Conservation (phyloP, 129 eudicot species). For the Chrysanthemum seticuspe region DNA sequence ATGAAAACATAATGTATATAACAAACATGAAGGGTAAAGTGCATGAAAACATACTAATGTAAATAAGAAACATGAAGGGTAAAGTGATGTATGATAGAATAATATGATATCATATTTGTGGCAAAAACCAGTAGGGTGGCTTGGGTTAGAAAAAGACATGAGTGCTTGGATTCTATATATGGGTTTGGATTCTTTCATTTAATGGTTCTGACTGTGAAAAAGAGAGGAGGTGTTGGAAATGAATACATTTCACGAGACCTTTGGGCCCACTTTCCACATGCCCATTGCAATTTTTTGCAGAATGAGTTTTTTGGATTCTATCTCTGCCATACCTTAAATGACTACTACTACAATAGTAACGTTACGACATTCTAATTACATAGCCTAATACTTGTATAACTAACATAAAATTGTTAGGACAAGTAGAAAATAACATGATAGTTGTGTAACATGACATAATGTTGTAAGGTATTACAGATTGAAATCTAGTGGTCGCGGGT, state of each 20-base stretch:
- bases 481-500: no score
- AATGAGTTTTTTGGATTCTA: constrained; percentile 19
- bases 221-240: constrained; percentile 27
- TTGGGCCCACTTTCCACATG: constrained; percentile 35
- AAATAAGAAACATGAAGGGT: neutral
- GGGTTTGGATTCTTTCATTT: constrained; percentile 35
- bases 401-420: neutral
- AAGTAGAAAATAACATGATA: no score
- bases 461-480: no score
- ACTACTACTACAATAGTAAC: constrained; percentile 2
- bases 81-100: neutral
- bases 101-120: neutral
- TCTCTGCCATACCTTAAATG: neutral
- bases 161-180: constrained; percentile 25
- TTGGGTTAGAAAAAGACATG: constrained; percentile 18
- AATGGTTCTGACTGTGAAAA: constrained; percentile 28
- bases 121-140: neutral
- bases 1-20: no score
- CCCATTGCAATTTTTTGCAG: constrained; percentile 25
- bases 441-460: no score
- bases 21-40: no score
- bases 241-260: constrained; percentile 27
- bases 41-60: neutral
- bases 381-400: neutral
- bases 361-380: neutral